These are phyloP conservation scores for Penicillium steckii DNA, from an alignment of 495 filamentous ascomycete genomes.

Conservation along the genomic window DNA sequence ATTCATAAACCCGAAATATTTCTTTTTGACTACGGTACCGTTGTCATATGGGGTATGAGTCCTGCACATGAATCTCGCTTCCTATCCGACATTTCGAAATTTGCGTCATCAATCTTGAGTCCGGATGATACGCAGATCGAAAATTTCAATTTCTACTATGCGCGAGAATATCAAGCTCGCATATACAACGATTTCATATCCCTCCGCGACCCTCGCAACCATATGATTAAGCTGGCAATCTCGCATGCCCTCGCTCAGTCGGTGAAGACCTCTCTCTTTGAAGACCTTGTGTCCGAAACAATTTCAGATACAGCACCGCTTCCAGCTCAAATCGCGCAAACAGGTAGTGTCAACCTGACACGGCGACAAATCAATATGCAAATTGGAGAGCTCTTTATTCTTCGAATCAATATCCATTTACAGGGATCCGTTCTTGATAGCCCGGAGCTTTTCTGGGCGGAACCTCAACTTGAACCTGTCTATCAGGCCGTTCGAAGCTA, in stretches of 20 bases:
- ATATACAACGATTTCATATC: slow-evolving; percentile 99
- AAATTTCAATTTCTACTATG: slow-evolving; percentile 99
- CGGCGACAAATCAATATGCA: slow-evolving; percentile 95
- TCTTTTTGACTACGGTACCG: slow-evolving; percentile 96
- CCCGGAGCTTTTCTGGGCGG: slow-evolving; percentile 97
- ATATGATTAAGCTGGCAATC: slow-evolving; percentile 97
- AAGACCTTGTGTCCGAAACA: slow-evolving; percentile 91
- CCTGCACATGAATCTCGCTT: slow-evolving; percentile 80
- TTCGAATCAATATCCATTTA: slow-evolving; percentile 95
- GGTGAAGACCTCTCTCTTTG: slow-evolving; percentile 95
- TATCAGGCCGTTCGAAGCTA: slow-evolving; percentile 94
- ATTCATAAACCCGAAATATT: slow-evolving; percentile 94
- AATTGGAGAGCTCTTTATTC: slow-evolving; percentile 95
- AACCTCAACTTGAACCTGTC: slow-evolving; percentile 92
- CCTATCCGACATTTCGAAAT: slow-evolving; percentile 92
- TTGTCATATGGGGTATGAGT: slow-evolving; percentile 99
- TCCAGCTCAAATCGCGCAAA: slow-evolving; percentile 83
- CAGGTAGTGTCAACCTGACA: slow-evolving; percentile 83
- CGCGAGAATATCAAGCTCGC: slow-evolving; percentile 90
- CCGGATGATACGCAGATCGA: slow-evolving; percentile 90
- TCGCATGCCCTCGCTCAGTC: slow-evolving; percentile 92
- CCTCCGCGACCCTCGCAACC: slow-evolving; percentile 84
- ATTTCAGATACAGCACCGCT: slow-evolving; percentile 88
- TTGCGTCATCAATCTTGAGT: slow-evolving; percentile 84
- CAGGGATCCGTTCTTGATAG: slow-evolving; percentile 97